Evolutionary conservation across 2,329 filamentous ascomycete genomes (phyloP), one percentile per base, ranked within the genome.

Genomic region (Cordyceps pruinosa): DNA sequence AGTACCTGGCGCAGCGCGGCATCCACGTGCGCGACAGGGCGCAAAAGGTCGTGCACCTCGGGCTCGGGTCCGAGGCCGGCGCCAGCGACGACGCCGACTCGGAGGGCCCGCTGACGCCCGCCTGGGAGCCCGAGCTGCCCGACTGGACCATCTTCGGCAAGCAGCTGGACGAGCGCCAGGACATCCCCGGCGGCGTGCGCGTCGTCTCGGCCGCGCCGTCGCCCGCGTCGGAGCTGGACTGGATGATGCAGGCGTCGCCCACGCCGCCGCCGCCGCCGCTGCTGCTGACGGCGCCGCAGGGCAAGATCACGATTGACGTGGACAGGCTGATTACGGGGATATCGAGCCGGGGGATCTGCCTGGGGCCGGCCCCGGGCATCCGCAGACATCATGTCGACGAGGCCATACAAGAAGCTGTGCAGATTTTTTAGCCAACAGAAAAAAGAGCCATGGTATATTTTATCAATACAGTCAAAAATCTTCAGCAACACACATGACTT

Each of bases 101-200:
- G 17, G 56, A 49, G 2, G 28, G 48, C 7, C 49, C 56, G 13
- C 17, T 26, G 23, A 58, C 56, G 13, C 48, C 47, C 8, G 56
- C 37, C 26, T 57, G 56, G 56, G 56, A 57, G 30, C 47, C 47
- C 5, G 56, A 57, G 32, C 48, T 58, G 15, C 56, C 49, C 1
- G 56, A 58, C 48, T 58, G 56, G 56, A 58, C 56, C 10, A 58
- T 58, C 19, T 58, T 58, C 17, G 56, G 56, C 6, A 53, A 35
- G 25, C 30, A 34, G 21, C 39, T 53, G 26, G 56, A 58, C 34
- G 41, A 58, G 3, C n/a, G 32, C 25, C 56, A 58, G 28, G 35
- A 47, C 4, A 34, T 58, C 5, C 56, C 56, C 15, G 5, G n/a
- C 12, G 56, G 56, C n/a, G n/a, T 44, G 32, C 48, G 56, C 17